Percentiles rank a stretch among this genome's conserved stretches.
phyloP scores from a whole-genome alignment of 2,329 filamentous ascomycete species.

The Chalaropsis ovoidea region DNA sequence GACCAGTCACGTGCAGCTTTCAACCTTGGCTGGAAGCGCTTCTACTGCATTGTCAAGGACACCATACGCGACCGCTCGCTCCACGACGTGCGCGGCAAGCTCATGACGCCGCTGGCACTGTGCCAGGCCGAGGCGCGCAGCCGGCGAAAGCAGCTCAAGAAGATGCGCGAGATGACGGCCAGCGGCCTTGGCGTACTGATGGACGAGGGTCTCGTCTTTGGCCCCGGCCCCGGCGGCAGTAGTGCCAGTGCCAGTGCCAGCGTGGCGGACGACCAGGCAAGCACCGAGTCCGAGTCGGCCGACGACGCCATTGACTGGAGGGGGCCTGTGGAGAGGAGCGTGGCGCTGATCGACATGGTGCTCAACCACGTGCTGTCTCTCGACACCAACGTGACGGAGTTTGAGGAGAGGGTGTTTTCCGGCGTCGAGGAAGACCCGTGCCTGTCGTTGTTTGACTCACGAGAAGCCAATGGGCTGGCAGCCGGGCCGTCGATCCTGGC shows the following conservation, averaged over 20 bases:
- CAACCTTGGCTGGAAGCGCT: conserved; percentile 49
- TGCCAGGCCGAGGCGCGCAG: conserved; percentile 62
- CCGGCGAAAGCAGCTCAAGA: conserved; percentile 62
- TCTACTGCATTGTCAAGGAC: conserved; percentile 70
- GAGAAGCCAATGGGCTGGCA: background rate
- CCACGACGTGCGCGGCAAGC: conserved; percentile 56
- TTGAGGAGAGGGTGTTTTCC: conserved; percentile 55
- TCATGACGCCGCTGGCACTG: conserved; percentile 69
- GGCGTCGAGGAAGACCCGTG: conserved; percentile 53
- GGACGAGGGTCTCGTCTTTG: conserved; percentile 69
- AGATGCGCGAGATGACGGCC: conserved; percentile 68
- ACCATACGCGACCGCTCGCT: conserved; percentile 65
- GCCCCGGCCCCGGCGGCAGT: conserved; percentile 29
- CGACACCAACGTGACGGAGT: conserved; percentile 52
- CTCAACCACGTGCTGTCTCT: conserved; percentile 59
- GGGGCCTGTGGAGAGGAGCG: conserved; percentile 65
- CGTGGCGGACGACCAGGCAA: conserved; percentile 39
- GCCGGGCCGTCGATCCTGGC: conserved; percentile 52
- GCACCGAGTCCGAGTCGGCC: conserved; percentile 28
- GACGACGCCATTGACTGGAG: conserved; percentile 49
- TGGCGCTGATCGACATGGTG: conserved; percentile 78
- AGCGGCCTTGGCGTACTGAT: conserved; percentile 80
- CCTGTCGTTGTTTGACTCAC: conserved; percentile 34
- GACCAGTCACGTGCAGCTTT: conserved; percentile 16
- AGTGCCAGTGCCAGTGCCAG: background rate